phyloP scores from a whole-genome alignment of 2,329 filamentous ascomycete genomes.

The Ascochyta fabae region DNA sequence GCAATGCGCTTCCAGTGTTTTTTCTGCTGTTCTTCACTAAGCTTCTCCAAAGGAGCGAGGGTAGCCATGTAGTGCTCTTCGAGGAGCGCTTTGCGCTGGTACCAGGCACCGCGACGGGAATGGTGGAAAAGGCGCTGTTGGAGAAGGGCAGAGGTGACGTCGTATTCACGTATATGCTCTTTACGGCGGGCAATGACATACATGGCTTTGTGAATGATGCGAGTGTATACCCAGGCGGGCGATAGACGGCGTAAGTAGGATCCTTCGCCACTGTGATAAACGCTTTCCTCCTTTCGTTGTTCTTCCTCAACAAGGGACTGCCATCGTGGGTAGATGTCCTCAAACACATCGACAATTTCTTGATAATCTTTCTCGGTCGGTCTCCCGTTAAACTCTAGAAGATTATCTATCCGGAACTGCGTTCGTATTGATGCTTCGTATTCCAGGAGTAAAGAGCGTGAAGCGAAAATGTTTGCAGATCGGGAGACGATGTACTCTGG shows the following conservation, averaged over 20 bases:
- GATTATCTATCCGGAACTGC: slow-evolving; percentile 79
- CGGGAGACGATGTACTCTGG: slow-evolving; percentile 89
- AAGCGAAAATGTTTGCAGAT: slow-evolving; percentile 85
- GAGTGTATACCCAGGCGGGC: slow-evolving; percentile 90
- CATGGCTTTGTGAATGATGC: slow-evolving; percentile 87
- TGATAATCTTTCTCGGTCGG: slow-evolving; percentile 70
- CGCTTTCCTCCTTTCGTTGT: slow-evolving; percentile 73
- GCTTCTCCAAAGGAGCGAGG: slow-evolving; percentile 28
- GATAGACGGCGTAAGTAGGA: slow-evolving; percentile 89
- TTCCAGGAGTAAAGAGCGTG: slow-evolving; percentile 76
- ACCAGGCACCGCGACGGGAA: slow-evolving; percentile 87
- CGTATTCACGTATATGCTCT: slow-evolving; percentile 77
- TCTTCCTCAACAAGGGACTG: slow-evolving; percentile 74
- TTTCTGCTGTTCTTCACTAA: slow-evolving; percentile 67
- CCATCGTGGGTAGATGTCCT: slow-evolving; percentile 83
- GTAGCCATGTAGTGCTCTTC: slow-evolving; percentile 93
- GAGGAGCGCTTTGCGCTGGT: slow-evolving; percentile 89
- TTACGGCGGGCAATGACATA: slow-evolving; percentile 82
- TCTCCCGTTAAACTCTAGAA: slow-evolving; percentile 79
- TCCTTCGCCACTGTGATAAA: slow-evolving; percentile 84
- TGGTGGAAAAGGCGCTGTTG: slow-evolving; percentile 83
- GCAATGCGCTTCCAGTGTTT: slow-evolving; percentile 83
- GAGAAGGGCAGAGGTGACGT: slow-evolving; percentile 76
- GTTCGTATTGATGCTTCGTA: slow-evolving; percentile 86
- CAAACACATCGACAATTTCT: slow-evolving; percentile 73